Conservation (phyloP, 345 rosid genomes). For the Populus alba region DNA sequence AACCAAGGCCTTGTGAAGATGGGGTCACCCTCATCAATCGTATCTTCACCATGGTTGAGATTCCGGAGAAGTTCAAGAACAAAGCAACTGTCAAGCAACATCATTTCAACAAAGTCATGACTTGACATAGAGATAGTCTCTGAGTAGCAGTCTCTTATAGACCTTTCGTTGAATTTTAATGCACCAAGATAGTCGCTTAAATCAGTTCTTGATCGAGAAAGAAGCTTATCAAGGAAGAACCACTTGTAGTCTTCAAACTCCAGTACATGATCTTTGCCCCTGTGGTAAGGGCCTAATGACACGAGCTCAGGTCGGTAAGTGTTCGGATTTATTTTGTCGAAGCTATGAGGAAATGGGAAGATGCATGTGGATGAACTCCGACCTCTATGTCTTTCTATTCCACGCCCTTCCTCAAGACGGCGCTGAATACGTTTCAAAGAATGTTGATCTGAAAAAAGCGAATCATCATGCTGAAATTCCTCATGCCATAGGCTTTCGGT, state of each 20-base stretch:
- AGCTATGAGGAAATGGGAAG: not conserved
- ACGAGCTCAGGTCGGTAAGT: conserved; percentile 14
- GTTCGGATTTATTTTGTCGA: not conserved
- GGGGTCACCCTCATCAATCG: not conserved
- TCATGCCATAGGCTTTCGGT: not conserved
- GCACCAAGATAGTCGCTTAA: not conserved
- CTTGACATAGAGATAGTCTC: not conserved
- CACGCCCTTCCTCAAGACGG: not conserved
- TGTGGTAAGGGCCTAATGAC: conserved; percentile 24
- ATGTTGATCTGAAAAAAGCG: not conserved
- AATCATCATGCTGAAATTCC: not conserved
- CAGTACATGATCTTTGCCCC: not conserved
- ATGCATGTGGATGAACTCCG: not conserved
- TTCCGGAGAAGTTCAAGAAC: conserved; percentile 15
- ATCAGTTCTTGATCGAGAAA: not conserved
- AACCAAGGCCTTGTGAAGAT: conserved; percentile 16
- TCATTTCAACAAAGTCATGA: conserved; percentile 16
- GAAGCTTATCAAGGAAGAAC: conserved; percentile 15
- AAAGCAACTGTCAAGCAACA: conserved; percentile 28
- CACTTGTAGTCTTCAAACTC: conserved; percentile 10
- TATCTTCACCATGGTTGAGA: not conserved
- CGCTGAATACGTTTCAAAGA: not conserved
- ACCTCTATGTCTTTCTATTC: not conserved
- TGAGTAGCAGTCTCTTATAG: conserved; percentile 1
- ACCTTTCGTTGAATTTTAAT: not conserved